These are phyloP conservation scores for Angomonas ambiguus DNA, from an alignment of 208 protist genomes.

Conservation along the genomic window DNA sequence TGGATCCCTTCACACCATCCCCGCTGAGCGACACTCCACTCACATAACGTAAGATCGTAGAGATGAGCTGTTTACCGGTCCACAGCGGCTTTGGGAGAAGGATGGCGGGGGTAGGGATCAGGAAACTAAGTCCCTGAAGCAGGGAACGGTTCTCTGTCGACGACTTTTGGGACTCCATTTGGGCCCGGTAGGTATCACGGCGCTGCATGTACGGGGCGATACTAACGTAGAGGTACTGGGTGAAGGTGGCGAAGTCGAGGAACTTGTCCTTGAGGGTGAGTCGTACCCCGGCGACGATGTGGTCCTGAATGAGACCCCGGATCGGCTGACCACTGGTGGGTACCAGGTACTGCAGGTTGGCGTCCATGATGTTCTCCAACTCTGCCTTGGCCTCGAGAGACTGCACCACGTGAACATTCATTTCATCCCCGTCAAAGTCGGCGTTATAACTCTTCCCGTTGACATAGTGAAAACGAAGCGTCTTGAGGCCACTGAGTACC, in stretches of 20 bases:
- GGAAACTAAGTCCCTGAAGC: conserved; percentile 44
- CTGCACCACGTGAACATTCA: conserved; percentile 99
- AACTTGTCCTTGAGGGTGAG: conserved; percentile 97
- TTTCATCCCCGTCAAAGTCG: conserved; percentile 99
- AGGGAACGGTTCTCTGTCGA: neutral
- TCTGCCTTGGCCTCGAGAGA: conserved; percentile 92
- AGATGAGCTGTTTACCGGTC: conserved; percentile 98
- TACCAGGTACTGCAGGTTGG: conserved; percentile 96
- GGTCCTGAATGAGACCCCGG: conserved; percentile 99
- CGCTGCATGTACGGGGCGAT: conserved; percentile 77
- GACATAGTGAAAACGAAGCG: conserved; percentile 99
- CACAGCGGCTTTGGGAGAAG: conserved; percentile 93
- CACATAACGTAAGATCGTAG: conserved; percentile 78
- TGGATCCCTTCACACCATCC: neutral
- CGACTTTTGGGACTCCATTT: neutral
- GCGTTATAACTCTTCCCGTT: conserved; percentile 99
- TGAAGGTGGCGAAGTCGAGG: conserved; percentile 89
- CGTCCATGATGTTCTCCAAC: conserved; percentile 92
- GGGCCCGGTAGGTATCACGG: conserved; percentile 28
- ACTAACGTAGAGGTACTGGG: conserved; percentile 92
- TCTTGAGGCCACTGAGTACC: conserved; percentile 93
- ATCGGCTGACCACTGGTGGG: conserved; percentile 96
- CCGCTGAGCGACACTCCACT: conserved; percentile 33
- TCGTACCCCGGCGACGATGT: conserved; percentile 96
- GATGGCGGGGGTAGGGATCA: conserved; percentile 92